A percentile compares a stretch with the other conserved stretches of the same genome.
Evolutionary conservation across 495 filamentous ascomycete species (phyloP).

Genomic region (Podospora conica): DNA sequence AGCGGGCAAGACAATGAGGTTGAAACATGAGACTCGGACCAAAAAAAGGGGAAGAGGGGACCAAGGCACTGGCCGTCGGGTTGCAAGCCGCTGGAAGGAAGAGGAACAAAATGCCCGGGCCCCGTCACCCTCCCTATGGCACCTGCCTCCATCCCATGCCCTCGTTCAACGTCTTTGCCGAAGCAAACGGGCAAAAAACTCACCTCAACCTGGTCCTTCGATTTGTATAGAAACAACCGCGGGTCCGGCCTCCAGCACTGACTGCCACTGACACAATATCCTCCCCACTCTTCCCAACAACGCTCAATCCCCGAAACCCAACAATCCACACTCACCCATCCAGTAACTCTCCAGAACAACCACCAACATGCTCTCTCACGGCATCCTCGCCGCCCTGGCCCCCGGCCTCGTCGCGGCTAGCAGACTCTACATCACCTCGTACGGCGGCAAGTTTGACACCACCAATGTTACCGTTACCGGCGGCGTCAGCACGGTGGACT

Average conservation of each 20-base stretch:
- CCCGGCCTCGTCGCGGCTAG: slow-evolving; percentile 25
- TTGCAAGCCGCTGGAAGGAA: too few species aligned
- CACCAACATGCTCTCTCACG: slow-evolving; percentile 3
- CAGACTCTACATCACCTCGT: slow-evolving; percentile 48
- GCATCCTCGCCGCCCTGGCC: slow-evolving; percentile 1
- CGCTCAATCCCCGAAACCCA: background rate
- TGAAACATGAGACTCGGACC: slow-evolving; percentile 1
- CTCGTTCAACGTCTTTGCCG: background rate
- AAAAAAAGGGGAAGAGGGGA: background rate
- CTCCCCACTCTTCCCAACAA: background rate
- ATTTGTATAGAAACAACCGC: background rate
- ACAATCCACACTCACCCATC: background rate
- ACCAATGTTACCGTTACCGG: slow-evolving; percentile 51
- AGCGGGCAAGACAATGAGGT: background rate
- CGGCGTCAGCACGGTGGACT: slow-evolving; percentile 10
- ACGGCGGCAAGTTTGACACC: too few species aligned
- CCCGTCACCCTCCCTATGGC: background rate
- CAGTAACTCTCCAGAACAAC: background rate
- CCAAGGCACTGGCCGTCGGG: background rate
- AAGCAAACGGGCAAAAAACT: background rate
- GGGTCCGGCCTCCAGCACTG: background rate
- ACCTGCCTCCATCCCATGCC: background rate
- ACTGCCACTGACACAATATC: background rate
- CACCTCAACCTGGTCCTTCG: background rate
- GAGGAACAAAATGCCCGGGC: background rate